Base-by-base conservation (phyloP, 257 asterid species). In the Avicennia marina region DNA sequence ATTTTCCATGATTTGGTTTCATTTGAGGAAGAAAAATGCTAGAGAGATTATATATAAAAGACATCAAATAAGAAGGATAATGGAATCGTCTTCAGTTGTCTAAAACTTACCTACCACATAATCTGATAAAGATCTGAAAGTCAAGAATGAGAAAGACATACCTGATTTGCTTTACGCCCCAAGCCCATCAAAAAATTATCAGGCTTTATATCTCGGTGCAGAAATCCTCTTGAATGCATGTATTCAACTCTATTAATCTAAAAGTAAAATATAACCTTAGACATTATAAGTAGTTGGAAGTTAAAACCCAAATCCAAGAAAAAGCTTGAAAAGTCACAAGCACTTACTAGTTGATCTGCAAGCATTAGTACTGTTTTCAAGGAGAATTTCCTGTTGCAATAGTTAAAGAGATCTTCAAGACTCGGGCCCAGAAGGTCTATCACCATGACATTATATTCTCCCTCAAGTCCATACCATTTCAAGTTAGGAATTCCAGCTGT, bases 141-240 rank as follows among this genome's bases (percentile, higher is more conserved):
- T 36, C 3, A 36, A 67, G 63, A 59, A 52, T 44, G 56, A 43
- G 32, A 62, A 49, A 69, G 25, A 54, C 72, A 45, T 55, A 78
- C 98, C 90, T 90, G 98, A 69, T 87, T 90, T 41, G 98, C 98
- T 82, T 87, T 90, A 76, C 98, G 94, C 18, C 98, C 94, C 72
- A 90, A 77, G 68, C 98, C 98, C 98, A 90, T 90, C 70, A 87
- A 73, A 66, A 87, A 90, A 60, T 84, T 87, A 70, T 87, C 96
- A 33, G 98, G 98, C 82, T 90, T 90, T 75, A 90, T 84, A 73
- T 87, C 96, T 38, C 98, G 96, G 67, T 90, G 98, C 72, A 90
- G 98, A 79, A 90, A 87, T 72, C 98, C 94, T 77, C 98, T 80
- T 11, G 98, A 82, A 58, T 90, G 98, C 94, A 87, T 81, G 78